Evolutionary conservation across 257 asterid species (phyloP).

Genomic region (Thymus quinquecostatus): DNA sequence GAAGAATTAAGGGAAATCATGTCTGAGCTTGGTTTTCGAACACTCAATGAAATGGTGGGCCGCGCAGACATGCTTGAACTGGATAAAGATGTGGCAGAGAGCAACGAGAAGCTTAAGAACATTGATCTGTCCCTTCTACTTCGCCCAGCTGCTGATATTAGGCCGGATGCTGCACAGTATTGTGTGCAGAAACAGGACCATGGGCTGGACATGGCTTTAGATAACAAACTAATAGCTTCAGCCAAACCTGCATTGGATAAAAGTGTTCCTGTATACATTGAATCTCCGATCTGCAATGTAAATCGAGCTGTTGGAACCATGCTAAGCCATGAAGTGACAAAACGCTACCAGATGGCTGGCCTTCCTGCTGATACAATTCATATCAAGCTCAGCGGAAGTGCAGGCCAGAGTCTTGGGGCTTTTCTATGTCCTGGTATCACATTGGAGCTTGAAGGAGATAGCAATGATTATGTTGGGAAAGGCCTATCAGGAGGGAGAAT

Average conservation of each 20-base stretch:
- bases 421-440: conserved; percentile 94
- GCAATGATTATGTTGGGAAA: conserved; percentile 98
- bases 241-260: conserved; percentile 81
- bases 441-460: conserved; percentile 96
- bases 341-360: conserved; percentile 71
- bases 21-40: conserved; percentile 89
- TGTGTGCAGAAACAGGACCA: conserved; percentile 98
- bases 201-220: conserved; percentile 93
- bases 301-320: conserved; percentile 98
- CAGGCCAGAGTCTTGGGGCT: conserved; percentile 99
- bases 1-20: conserved; percentile 95
- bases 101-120: conserved; percentile 83
- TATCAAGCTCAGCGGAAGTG: conserved; percentile 90
- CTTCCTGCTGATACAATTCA: conserved; percentile 89
- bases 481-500: conserved; percentile 97
- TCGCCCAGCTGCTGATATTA: conserved; percentile 94
- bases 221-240: conserved; percentile 68
- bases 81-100: conserved; percentile 67
- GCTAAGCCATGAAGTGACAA: conserved; percentile 97
- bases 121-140: conserved; percentile 90
- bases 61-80: conserved; percentile 95
- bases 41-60: conserved; percentile 90
- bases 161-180: conserved; percentile 96
- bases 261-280: conserved; percentile 83
- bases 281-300: conserved; percentile 79